phyloP scores from a whole-genome alignment of 1,284 basidiomycete species.

The Moniliella sp. region DNA sequence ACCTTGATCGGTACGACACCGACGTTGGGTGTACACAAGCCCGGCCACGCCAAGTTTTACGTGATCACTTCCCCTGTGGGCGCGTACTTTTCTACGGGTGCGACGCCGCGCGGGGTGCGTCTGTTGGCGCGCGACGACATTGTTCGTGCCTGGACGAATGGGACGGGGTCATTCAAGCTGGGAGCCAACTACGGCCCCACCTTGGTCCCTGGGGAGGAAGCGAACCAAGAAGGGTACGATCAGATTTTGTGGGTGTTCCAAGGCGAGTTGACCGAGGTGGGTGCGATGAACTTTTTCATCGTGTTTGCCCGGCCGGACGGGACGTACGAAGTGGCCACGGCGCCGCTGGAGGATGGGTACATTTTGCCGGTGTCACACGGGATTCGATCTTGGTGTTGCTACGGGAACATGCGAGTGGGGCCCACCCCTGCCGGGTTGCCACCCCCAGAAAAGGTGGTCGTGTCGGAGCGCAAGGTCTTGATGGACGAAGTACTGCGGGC shows the following conservation, averaged over 20 bases:
- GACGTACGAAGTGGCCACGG: constrained; percentile 35
- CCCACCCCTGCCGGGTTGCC: constrained; percentile 11
- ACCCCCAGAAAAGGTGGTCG: constrained; percentile 41
- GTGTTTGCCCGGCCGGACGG: constrained; percentile 56
- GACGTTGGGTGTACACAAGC: too few relatives aligned
- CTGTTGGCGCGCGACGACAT: constrained; percentile 75
- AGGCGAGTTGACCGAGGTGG: constrained; percentile 36
- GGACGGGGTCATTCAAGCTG: constrained; percentile 27
- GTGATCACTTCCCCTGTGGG: constrained; percentile 18
- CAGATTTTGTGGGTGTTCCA: constrained; percentile 80
- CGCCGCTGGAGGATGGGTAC: constrained; percentile 65
- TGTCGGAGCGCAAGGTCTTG: constrained; percentile 62
- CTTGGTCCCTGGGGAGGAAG: constrained; percentile 51
- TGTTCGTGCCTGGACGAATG: constrained; percentile 38
- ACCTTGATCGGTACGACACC: constrained; percentile 82
- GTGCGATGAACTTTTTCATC: constrained; percentile 89
- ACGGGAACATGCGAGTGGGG: constrained; percentile 47
- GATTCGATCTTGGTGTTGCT: constrained; percentile 62
- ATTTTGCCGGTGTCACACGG: constrained; percentile 83
- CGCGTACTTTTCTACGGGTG: constrained; percentile 80
- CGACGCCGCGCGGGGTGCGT: constrained; percentile 62
- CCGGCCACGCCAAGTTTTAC: constrained; percentile 43
- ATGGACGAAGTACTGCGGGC: constrained; percentile 72
- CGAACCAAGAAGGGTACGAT: constrained; percentile 61
- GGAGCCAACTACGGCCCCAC: constrained; percentile 30